Base-by-base conservation (phyloP, 2,329 filamentous ascomycete genomes). In the Leptographium galeiforme region DNA sequence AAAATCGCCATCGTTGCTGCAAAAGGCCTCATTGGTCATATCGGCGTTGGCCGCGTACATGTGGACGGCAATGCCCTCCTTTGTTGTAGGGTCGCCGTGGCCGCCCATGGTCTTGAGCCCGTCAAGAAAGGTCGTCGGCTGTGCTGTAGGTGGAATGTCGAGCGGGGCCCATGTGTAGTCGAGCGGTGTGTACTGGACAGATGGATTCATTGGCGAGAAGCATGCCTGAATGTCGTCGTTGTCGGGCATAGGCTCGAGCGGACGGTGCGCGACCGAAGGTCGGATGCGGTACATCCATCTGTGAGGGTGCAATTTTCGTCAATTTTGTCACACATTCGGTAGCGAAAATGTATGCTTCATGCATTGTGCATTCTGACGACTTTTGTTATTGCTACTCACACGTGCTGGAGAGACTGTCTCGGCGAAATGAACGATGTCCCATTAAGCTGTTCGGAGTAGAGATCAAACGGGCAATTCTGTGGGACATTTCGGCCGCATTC, bases 1-100 rank as follows among this genome's bases (percentile, higher is more conserved):
- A 50, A 53, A 69, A 53, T 63, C 66, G 58, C 80, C 79, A 58
- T 84, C 78, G 1, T 79, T 77, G 58, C 75, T 76, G 57, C 68
- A 71, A 54, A 75, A 76, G 0, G 74, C 73, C 10, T 66, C 61
- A 4, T 68, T 66, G 2, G 66, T 62, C 74, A 77, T 77, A 58
- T 63, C 68, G 14, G 65, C 64, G 52, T 73, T 76, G 52, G 70
- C 67, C 46, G 69, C 64, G 55, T 72, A 77, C 45, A 74, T 65
- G 55, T 76, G 72, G 0, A 72, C 66, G 4, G 74, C 73, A 7
- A 77, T 60, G 1, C 74, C 74, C 56, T 75, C 71, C 32, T 68
- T 63, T 4, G 75, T 63, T 4, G 72, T 73, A 4, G 73, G 72
- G 38, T 76, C 73, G 2, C 74, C 74, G 5, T 70, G 71, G 4